A percentile compares a stretch with the other conserved stretches of the same genome.
Evolutionary conservation across 2,329 filamentous ascomycete species (phyloP).

Genomic region (Laburnicola sp.): DNA sequence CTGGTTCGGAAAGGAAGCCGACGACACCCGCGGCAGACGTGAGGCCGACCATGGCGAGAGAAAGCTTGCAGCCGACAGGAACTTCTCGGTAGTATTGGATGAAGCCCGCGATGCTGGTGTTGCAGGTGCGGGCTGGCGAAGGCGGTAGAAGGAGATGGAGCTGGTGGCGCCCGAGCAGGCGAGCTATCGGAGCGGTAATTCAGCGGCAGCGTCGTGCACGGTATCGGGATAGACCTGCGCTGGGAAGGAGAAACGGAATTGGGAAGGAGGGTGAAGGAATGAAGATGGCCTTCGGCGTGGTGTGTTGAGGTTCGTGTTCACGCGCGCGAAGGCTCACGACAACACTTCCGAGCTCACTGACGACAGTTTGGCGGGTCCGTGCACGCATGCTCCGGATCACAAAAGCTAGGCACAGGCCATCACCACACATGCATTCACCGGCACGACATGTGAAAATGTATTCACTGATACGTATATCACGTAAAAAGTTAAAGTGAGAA

Average conservation of each 20-base stretch:
- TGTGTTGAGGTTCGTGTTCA: slow-evolving; percentile 24
- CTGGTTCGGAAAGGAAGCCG: slow-evolving; percentile 92
- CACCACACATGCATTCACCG: neutral
- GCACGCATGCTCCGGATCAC: slow-evolving; percentile 3
- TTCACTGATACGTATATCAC: too few relatives aligned
- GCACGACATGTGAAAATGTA: too few relatives aligned
- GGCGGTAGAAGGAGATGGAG: slow-evolving; percentile 43
- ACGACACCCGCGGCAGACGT: slow-evolving; percentile 93
- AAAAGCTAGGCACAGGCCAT: slow-evolving; percentile 2
- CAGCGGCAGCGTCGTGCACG: slow-evolving; percentile 16
- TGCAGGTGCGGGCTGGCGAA: slow-evolving; percentile 32
- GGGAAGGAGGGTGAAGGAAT: slow-evolving; percentile 30
- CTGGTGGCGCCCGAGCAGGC: slow-evolving; percentile 40
- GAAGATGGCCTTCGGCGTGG: slow-evolving; percentile 38
- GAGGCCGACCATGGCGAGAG: slow-evolving; percentile 76
- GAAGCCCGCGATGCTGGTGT: slow-evolving; percentile 27
- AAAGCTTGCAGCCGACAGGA: slow-evolving; percentile 13
- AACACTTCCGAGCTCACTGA: slow-evolving; percentile 8
- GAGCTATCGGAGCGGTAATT: slow-evolving; percentile 22
- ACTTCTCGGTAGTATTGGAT: slow-evolving; percentile 14
- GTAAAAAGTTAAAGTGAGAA: too few relatives aligned
- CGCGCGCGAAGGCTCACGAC: slow-evolving; percentile 3
- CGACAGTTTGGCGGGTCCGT: slow-evolving; percentile 6
- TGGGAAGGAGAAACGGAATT: slow-evolving; percentile 39
- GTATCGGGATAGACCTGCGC: slow-evolving; percentile 16